Base-by-base conservation (phyloP, 805 yeast genomes). In the Ogataea pignaliae region DNA sequence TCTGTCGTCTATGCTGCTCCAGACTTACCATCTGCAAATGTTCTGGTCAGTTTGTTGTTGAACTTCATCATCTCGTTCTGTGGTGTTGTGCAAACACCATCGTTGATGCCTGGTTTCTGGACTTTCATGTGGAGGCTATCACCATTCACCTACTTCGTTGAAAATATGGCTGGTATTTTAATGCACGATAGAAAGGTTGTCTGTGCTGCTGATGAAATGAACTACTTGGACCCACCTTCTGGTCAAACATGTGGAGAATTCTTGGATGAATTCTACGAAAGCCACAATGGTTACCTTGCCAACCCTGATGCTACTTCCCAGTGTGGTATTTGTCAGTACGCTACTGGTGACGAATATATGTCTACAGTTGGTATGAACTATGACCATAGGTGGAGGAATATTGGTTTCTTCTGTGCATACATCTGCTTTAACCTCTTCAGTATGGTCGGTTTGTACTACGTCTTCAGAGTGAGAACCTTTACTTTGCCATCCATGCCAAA, bases 61-160 rank as follows among this genome's bases (percentile, higher is more conserved):
- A 65, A 82, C 26, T 73, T 83, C 58, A 62, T 76, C 53, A 71
- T 83, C 46, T 66, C 79, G 18, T 84, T 85, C 66, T 72, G 85
- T 59, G 88, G 89, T 66, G 81, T 83, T 44, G 66, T 81, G 47
- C 86, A 80, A 55, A 78, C 82, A n/a, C 64, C 63, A 7, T 31
- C 49, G 2, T 63, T 70, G 40, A 74, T 85, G 79, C 90, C 91
- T 12, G 81, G 86, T 1, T 86, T 87, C 68, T 86, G 93, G 93
- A 79, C 76, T 34, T 86, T 83, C 61, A 83, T 87, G 88, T 81
- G 84, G 75, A 75, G 83, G 51, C 72, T 71, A 17, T 81, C 85
- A 18, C 93, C 85, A 12, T 73, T 75, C 63, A 83, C 90, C 1
- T 86, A 86, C 58, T 77, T 81, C 60, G 66, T 85, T 47, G 78